Conservation (phyloP, 176 grass and related monocot genomes). For the Musa troglodytarum region DNA sequence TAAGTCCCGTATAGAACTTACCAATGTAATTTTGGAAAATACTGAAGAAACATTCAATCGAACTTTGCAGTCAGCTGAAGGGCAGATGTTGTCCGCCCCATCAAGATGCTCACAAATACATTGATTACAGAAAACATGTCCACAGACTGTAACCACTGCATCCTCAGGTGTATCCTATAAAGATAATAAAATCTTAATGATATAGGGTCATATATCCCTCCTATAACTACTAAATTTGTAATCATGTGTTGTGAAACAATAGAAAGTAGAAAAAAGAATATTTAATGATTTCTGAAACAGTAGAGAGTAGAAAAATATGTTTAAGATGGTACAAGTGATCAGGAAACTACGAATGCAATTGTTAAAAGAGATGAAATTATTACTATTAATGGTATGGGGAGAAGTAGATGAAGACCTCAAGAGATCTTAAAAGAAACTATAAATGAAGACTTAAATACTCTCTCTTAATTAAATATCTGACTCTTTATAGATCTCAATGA, state of each 20-base stretch:
- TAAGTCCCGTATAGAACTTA: constrained; percentile 46
- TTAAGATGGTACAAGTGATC: no score
- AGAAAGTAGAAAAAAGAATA: not conserved
- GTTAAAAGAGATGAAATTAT: no score
- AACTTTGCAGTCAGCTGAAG: constrained; percentile 57
- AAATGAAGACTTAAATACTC: no score
- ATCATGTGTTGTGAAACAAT: not conserved
- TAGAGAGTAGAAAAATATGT: no score
- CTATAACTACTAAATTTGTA: no score
- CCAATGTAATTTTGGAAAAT: constrained; percentile 73
- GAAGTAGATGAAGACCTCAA: no score
- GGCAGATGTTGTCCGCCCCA: constrained; percentile 64
- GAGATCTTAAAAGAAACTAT: no score
- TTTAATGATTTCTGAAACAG: no score
- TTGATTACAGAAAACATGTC: constrained; percentile 95
- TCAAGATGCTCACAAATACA: constrained; percentile 85
- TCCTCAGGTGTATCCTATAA: constrained; percentile 90
- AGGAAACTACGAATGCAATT: no score
- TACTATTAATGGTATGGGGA: no score
- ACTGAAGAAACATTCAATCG: constrained; percentile 56
- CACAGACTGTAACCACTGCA: constrained; percentile 76
- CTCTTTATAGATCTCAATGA: no score
- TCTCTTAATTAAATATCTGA: no score
- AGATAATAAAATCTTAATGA: not conserved
- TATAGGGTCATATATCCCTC: not conserved